These are phyloP conservation scores for Botrytis fragariae DNA, from an alignment of 2,329 filamentous ascomycete species.

Conservation along the genomic window DNA sequence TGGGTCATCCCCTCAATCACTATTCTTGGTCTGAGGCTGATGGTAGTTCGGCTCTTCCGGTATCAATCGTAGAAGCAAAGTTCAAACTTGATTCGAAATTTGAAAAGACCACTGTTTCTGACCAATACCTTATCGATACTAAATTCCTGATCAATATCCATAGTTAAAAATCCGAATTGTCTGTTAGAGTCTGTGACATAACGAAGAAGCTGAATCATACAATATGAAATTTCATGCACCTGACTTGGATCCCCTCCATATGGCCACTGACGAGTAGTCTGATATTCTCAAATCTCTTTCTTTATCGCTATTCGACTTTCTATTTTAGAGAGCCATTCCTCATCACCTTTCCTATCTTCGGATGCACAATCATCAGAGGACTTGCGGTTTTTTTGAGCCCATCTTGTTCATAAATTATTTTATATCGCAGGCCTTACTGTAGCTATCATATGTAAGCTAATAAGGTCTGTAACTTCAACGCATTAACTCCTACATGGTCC, in stretches of 20 bases:
- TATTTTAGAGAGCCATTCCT: not conserved
- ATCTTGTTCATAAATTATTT: not conserved
- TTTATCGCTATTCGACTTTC: too few species aligned
- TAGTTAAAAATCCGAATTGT: not conserved
- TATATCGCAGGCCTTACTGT: slow-evolving; percentile 36
- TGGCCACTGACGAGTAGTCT: not conserved
- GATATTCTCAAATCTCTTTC: not conserved
- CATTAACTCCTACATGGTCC: slow-evolving; percentile 27
- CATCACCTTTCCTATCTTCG: not conserved
- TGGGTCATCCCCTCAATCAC: not conserved
- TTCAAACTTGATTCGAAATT: not conserved
- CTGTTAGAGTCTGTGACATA: not conserved
- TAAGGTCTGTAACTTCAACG: slow-evolving; percentile 42
- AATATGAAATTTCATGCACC: not conserved
- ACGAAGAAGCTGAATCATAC: not conserved
- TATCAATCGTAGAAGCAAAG: not conserved
- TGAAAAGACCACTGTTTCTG: not conserved
- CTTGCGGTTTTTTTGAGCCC: not conserved
- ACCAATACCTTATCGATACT: not conserved
- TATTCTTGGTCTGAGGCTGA: not conserved
- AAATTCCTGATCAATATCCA: not conserved
- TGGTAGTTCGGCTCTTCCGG: not conserved
- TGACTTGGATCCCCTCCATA: not conserved
- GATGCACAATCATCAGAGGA: not conserved
- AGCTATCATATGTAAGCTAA: slow-evolving; percentile 37